Conservation (phyloP, 768 basidiomycete genomes). For the Chiua virens region DNA sequence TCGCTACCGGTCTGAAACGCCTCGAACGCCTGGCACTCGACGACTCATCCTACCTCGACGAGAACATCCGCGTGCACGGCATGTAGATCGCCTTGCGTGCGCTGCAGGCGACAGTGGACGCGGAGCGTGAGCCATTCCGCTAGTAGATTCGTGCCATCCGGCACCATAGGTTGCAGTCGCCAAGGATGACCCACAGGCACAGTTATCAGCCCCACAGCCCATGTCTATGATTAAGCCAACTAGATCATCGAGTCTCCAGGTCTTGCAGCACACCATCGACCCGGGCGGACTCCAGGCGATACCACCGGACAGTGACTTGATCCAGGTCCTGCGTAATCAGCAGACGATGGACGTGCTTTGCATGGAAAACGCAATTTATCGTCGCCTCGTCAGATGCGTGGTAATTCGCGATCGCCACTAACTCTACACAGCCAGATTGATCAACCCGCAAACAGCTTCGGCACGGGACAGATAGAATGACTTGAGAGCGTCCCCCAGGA, state of each 20-base stretch:
- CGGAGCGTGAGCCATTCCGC: slow-evolving; percentile 80
- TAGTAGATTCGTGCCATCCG: slow-evolving; percentile 84
- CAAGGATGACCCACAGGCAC: no score
- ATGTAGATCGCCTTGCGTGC: slow-evolving; percentile 93
- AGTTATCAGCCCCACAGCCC: no score
- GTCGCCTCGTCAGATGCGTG: no score
- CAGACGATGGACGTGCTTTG: no score
- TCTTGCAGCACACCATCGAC: slow-evolving; percentile 63
- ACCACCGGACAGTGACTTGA: slow-evolving; percentile 33
- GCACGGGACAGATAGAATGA: no score
- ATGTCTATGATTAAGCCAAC: no score
- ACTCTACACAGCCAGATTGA: no score
- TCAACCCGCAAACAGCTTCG: no score
- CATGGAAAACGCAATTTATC: no score
- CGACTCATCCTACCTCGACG: slow-evolving; percentile 87
- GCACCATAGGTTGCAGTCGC: slow-evolving; percentile 67
- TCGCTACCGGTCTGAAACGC: slow-evolving; percentile 87
- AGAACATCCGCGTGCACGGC: slow-evolving; percentile 90
- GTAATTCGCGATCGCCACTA: no score
- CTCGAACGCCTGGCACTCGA: slow-evolving; percentile 90
- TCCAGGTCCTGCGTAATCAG: no score
- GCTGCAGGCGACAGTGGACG: slow-evolving; percentile 62
- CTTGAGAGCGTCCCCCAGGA: no score
- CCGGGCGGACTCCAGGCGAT: slow-evolving; percentile 43
- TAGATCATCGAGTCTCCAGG: slow-evolving; percentile 79